phyloP scores from a whole-genome alignment of 2,329 filamentous ascomycete species.

The Colletotrichum tofieldiae region DNA sequence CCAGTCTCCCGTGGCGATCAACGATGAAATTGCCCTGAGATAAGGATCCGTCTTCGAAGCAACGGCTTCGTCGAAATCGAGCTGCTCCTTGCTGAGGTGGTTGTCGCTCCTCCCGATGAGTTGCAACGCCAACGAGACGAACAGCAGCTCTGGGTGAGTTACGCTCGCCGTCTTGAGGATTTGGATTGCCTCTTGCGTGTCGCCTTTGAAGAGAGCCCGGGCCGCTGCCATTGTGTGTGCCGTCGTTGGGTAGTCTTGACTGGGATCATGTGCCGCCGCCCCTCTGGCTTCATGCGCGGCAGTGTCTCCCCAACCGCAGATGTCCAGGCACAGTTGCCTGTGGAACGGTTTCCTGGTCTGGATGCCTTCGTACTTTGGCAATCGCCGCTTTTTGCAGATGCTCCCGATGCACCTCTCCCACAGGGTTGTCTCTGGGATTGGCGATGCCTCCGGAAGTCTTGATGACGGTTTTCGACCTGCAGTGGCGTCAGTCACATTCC shows the following conservation, averaged over 20 bases:
- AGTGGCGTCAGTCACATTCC: slow-evolving; percentile 39
- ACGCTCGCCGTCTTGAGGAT: slow-evolving; percentile 79
- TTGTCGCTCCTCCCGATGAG: slow-evolving; percentile 69
- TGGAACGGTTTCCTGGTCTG: slow-evolving; percentile 78
- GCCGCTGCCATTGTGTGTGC: slow-evolving; percentile 82
- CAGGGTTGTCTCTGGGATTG: slow-evolving; percentile 63
- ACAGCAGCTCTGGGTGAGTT: slow-evolving; percentile 74
- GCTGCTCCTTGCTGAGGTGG: slow-evolving; percentile 61
- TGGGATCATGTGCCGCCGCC: slow-evolving; percentile 56
- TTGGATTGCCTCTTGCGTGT: slow-evolving; percentile 77
- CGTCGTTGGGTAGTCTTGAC: slow-evolving; percentile 66
- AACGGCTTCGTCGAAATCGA: slow-evolving; percentile 72
- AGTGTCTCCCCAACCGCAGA: slow-evolving; percentile 80
- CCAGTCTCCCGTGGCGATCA: slow-evolving; percentile 86
- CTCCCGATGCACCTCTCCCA: slow-evolving; percentile 76
- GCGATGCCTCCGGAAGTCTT: slow-evolving; percentile 63
- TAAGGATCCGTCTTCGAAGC: slow-evolving; percentile 82
- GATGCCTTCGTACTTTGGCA: slow-evolving; percentile 76
- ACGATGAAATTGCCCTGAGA: slow-evolving; percentile 83
- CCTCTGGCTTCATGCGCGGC: slow-evolving; percentile 48
- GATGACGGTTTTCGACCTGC: slow-evolving; percentile 64
- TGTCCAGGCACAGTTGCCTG: slow-evolving; percentile 81
- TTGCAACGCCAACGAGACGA: slow-evolving; percentile 78
- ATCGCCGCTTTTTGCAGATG: slow-evolving; percentile 74
- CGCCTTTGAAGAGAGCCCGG: slow-evolving; percentile 81